Evolutionary conservation across 257 asterid genomes (phyloP).

Genomic region (Fraxinus americana): DNA sequence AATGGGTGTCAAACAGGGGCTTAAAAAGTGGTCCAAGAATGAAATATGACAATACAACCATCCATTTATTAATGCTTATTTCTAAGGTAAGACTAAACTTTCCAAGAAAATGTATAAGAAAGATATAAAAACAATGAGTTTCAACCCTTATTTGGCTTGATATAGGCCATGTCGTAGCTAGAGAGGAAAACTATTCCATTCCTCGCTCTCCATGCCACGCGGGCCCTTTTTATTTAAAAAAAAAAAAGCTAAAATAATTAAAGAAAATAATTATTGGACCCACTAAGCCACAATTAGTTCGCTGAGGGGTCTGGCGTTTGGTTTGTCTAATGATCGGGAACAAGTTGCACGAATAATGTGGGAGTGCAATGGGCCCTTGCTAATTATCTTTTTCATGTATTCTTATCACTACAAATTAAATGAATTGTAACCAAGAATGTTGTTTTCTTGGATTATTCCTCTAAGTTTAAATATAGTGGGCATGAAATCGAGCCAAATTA

Average conservation of each 20-base stretch:
- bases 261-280: not conserved
- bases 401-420: not conserved
- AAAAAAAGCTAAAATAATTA: not conserved
- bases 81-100: too few relatives aligned
- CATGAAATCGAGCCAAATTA: too few relatives aligned
- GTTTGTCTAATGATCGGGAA: slow-evolving; percentile 24
- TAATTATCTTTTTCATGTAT: not conserved
- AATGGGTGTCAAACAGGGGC: too few relatives aligned
- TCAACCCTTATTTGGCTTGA: not conserved
- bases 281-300: slow-evolving; percentile 15
- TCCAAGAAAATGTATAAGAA: too few relatives aligned
- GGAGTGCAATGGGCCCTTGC: not conserved
- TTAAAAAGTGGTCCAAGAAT: too few relatives aligned
- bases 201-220: too few relatives aligned
- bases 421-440: not conserved
- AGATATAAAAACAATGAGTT: too few relatives aligned
- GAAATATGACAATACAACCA: too few relatives aligned
- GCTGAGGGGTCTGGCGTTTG: slow-evolving; percentile 24
- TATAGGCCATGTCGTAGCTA: not conserved
- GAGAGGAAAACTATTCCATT: too few relatives aligned
- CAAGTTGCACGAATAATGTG: slow-evolving; percentile 3
- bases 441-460: not conserved
- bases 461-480: not conserved
- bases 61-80: too few relatives aligned
- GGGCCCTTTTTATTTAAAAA: not conserved